Evolutionary conservation across 1,284 basidiomycete species (phyloP), one percentile per base, ranked within the genome.

Genomic region (Leucoagaricus sp.): DNA sequence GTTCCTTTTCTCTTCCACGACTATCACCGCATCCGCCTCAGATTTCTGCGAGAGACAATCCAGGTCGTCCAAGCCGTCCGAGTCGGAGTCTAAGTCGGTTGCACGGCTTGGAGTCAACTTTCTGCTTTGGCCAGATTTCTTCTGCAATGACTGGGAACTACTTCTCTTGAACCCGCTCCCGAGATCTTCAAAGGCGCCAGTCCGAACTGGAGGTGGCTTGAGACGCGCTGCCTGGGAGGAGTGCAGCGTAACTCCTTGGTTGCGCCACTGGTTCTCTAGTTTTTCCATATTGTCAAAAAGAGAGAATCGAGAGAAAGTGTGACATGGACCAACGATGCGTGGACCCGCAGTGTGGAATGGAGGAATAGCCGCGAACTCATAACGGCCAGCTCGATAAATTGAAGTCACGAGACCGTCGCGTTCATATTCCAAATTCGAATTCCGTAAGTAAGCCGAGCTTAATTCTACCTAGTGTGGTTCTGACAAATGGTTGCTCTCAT

Each of bases 41-140:
- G 55, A 51, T 19, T 23, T 51, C 26, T 57, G 49, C 19, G 55
- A 57, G 25, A 57, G 36, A 25, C 33, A 51, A 41, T 57, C 55
- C 55, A 57, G 45, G 23, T 57, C 55, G 40, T 57, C 55, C 3
- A 29, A 42, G n/a, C 55, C 46, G 7, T 19, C 55, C 12, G 29
- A 38, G 36, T 36, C 44, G 13, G 42, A 44, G 15, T 49, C 48
- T 4, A 31, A 19, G 46, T 44, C 38, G 19, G 28, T 29, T 49
- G 28, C 12, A 7, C 33, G 29, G n/a, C 19, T 28, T 6, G 21
- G 29, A 4, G 12, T 38, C 12, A 19, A 29, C 26, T 19, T 33
- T 17, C 26, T 23, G 21, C 9, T 31, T 12, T 25, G 38, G 19
- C 19, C 21, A n/a, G 15, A 4, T 17, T 49, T 53, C 36, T 48